Percentiles rank a stretch among this genome's conserved stretches.
phyloP scores from a whole-genome alignment of 495 filamentous ascomycete genomes.

The Xylaria bambusicola region DNA sequence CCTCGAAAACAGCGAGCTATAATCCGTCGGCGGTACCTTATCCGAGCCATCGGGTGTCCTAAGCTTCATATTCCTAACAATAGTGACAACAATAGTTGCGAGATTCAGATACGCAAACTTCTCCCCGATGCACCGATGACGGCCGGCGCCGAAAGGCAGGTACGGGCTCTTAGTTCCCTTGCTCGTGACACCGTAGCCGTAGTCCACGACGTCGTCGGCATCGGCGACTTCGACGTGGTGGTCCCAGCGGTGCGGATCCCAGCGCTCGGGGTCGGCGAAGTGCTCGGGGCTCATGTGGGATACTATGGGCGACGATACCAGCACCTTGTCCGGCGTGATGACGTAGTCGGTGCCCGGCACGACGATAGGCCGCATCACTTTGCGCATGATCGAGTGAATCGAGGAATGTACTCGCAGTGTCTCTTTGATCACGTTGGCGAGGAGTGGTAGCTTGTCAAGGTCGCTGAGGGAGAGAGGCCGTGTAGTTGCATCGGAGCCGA shows the following conservation, averaged over 20 bases:
- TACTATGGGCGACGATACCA: conserved; percentile 66
- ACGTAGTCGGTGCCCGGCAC: conserved; percentile 66
- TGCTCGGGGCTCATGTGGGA: conserved; percentile 46
- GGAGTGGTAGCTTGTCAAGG: conserved; percentile 58
- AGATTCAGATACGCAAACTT: conserved; percentile 59
- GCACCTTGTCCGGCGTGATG: conserved; percentile 61
- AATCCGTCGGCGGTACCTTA: conserved; percentile 53
- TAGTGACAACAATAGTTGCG: conserved; percentile 46
- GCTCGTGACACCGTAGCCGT: conserved; percentile 41
- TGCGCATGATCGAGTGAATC: conserved; percentile 70
- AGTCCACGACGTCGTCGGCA: conserved; percentile 51
- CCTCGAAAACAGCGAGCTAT: conserved; percentile 56
- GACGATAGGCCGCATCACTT: conserved; percentile 64
- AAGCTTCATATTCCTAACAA: conserved; percentile 52
- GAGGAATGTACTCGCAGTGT: conserved; percentile 67
- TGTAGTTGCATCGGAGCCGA: conserved; percentile 41
- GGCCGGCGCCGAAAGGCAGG: conserved; percentile 57
- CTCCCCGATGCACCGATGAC: conserved; percentile 60
- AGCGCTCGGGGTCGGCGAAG: conserved; percentile 49
- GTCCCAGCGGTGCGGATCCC: conserved; percentile 57
- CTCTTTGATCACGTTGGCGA: conserved; percentile 63
- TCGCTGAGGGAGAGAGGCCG: conserved; percentile 54
- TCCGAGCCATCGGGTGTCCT: conserved; percentile 31
- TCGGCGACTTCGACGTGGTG: conserved; percentile 38
- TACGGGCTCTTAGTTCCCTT: conserved; percentile 59